These are phyloP conservation scores for Aphanomyces stellatus DNA, from an alignment of 352 stramenopile genomes.

Conservation along the genomic window DNA sequence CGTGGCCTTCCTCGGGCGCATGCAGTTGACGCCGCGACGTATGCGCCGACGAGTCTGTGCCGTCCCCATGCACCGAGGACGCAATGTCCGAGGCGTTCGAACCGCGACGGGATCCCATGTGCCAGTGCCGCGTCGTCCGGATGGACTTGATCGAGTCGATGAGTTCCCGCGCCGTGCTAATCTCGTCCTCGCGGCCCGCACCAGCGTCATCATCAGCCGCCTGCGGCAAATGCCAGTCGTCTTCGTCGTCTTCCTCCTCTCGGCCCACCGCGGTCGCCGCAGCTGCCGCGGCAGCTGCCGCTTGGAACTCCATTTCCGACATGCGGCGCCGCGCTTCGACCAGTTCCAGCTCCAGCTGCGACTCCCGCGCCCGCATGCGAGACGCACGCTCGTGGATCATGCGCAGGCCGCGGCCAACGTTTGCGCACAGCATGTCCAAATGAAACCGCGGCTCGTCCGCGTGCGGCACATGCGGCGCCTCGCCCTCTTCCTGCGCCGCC, in stretches of 20 bases:
- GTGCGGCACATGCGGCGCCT: too few species aligned
- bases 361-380: not conserved
- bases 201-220: not conserved
- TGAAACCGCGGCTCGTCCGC: too few species aligned
- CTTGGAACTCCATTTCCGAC: not conserved
- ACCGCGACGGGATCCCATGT: not conserved
- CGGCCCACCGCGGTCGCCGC: not conserved
- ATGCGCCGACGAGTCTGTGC: too few species aligned
- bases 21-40: too few species aligned
- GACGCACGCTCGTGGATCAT: not conserved
- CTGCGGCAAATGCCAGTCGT: not conserved
- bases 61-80: too few species aligned
- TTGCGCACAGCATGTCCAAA: not conserved
- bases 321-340: not conserved
- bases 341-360: not conserved
- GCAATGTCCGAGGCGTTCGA: not conserved
- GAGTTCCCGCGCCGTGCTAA: not conserved
- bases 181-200: not conserved
- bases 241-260: slow-evolving; percentile 3
- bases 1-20: too few species aligned
- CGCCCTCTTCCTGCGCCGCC: not conserved
- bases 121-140: not conserved
- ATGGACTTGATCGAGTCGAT: not conserved
- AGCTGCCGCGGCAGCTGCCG: not conserved
- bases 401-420: not conserved